These are phyloP conservation scores for Diaporthe australafricana DNA, from an alignment of 2,329 filamentous ascomycete genomes.

Conservation along the genomic window DNA sequence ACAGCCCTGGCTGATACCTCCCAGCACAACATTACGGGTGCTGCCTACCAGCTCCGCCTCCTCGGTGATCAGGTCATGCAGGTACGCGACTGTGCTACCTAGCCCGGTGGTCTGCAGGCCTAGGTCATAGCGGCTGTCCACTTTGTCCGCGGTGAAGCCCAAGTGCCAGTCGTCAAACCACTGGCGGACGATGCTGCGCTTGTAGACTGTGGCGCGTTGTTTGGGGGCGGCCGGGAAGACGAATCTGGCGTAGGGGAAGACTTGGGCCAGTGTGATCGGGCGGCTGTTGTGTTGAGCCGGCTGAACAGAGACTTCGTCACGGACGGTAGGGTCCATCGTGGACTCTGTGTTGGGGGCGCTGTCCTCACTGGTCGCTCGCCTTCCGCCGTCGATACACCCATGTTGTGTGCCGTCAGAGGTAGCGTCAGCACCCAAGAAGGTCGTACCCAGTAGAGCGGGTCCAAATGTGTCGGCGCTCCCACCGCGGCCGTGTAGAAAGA, in stretches of 20 bases:
- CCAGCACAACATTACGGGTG: slow-evolving; percentile 54
- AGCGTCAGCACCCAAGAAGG: slow-evolving; percentile 30
- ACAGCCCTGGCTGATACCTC: slow-evolving; percentile 66
- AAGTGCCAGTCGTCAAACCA: slow-evolving; percentile 59
- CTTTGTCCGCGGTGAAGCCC: slow-evolving; percentile 37
- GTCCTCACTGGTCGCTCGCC: background rate
- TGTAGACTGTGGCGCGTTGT: slow-evolving; percentile 53
- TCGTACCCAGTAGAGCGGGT: slow-evolving; percentile 49
- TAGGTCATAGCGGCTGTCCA: slow-evolving; percentile 35
- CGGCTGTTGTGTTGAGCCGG: too few relatives aligned
- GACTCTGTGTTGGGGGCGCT: background rate
- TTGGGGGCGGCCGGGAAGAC: slow-evolving; percentile 62
- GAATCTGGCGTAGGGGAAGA: slow-evolving; percentile 58
- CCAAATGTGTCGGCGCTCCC: slow-evolving; percentile 54
- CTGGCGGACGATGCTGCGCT: slow-evolving; percentile 52
- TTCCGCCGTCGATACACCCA: too few relatives aligned
- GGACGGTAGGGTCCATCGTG: too few relatives aligned
- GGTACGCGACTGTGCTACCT: slow-evolving; percentile 52
- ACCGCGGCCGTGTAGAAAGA: slow-evolving; percentile 64
- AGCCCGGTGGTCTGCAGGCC: slow-evolving; percentile 55
- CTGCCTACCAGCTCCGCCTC: slow-evolving; percentile 54
- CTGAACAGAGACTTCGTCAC: background rate
- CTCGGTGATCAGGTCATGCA: slow-evolving; percentile 51
- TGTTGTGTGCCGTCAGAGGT: too few relatives aligned
- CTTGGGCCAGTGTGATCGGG: slow-evolving; percentile 43